A percentile compares a stretch with the other conserved stretches of the same genome.
Evolutionary conservation across 345 rosid genomes (phyloP).

Genomic region (Kandelia obovata): DNA sequence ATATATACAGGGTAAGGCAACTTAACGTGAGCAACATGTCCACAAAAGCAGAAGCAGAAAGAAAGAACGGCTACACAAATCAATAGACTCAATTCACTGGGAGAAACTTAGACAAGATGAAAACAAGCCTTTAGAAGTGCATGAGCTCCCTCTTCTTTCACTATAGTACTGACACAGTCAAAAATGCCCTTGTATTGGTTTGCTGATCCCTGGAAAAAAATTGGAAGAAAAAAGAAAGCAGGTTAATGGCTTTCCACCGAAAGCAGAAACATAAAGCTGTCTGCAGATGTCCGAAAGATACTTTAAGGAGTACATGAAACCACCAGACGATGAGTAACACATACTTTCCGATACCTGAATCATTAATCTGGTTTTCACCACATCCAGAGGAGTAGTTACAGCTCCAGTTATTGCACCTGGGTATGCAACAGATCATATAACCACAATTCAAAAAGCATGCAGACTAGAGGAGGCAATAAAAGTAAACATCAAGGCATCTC

Average conservation of each 20-base stretch:
- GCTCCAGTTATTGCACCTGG: conserved; percentile 94
- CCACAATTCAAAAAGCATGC: too few relatives aligned
- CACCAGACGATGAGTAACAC: neutral
- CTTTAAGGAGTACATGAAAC: too few relatives aligned
- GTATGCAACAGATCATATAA: too few relatives aligned
- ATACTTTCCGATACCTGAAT: conserved; percentile 54
- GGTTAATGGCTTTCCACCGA: neutral
- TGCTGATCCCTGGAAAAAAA: conserved; percentile 56
- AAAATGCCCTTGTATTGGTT: conserved; percentile 68
- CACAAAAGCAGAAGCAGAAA: too few relatives aligned
- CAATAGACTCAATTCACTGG: neutral
- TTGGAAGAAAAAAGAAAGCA: neutral
- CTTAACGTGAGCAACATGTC: too few relatives aligned
- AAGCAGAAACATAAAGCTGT: neutral
- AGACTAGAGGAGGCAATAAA: too few relatives aligned
- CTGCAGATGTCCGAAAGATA: neutral
- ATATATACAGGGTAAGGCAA: too few relatives aligned
- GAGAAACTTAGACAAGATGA: neutral
- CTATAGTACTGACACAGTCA: conserved; percentile 72
- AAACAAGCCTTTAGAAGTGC: conserved; percentile 74
- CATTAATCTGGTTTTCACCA: conserved; percentile 91
- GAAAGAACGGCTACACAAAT: neutral
- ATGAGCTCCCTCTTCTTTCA: conserved; percentile 71
- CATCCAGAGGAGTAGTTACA: conserved; percentile 90
- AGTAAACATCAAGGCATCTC: too few relatives aligned